Percentiles rank a stretch among this genome's conserved stretches.
Evolutionary conservation across 805 yeast genomes (phyloP).

Genomic region (Kazachstania kunashirensis): DNA sequence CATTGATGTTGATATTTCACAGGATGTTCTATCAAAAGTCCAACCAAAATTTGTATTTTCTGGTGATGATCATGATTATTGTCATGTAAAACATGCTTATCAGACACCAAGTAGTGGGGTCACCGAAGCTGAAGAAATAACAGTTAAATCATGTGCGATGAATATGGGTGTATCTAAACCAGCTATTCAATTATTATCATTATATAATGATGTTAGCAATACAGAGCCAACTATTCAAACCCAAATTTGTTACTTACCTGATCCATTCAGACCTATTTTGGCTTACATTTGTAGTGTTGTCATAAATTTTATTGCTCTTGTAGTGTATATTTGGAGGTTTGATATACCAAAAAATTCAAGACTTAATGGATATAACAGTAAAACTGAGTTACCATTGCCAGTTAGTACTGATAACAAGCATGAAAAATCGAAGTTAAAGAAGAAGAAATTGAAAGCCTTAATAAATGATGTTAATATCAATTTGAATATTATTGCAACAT

Average conservation of each 20-base stretch:
- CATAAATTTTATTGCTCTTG: constrained; percentile 1
- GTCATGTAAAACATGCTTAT: constrained; percentile 56
- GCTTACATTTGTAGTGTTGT: constrained; percentile 23
- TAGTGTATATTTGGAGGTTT: neutral
- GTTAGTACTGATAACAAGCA: constrained; percentile 9
- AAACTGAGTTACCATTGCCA: constrained; percentile 16
- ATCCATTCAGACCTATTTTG: constrained; percentile 38
- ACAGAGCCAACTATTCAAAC: constrained; percentile 28
- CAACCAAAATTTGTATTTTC: constrained; percentile 66
- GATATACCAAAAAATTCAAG: neutral
- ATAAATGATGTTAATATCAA: constrained; percentile 2
- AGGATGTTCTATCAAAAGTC: constrained; percentile 46
- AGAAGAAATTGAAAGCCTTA: neutral
- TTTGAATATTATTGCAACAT: neutral
- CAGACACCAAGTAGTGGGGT: constrained; percentile 14
- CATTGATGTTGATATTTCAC: constrained; percentile 51
- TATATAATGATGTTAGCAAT: constrained; percentile 37
- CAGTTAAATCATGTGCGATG: constrained; percentile 86
- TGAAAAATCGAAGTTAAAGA: neutral
- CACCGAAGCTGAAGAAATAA: constrained; percentile 53
- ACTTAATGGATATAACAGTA: neutral
- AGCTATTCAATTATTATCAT: constrained; percentile 73
- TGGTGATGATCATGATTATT: constrained; percentile 97
- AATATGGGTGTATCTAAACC: constrained; percentile 84
- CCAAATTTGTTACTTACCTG: constrained; percentile 46